Evolutionary conservation across 1,284 basidiomycete genomes (phyloP), one percentile per base, ranked within the genome.

Genomic region (Tausonia pullulans): DNA sequence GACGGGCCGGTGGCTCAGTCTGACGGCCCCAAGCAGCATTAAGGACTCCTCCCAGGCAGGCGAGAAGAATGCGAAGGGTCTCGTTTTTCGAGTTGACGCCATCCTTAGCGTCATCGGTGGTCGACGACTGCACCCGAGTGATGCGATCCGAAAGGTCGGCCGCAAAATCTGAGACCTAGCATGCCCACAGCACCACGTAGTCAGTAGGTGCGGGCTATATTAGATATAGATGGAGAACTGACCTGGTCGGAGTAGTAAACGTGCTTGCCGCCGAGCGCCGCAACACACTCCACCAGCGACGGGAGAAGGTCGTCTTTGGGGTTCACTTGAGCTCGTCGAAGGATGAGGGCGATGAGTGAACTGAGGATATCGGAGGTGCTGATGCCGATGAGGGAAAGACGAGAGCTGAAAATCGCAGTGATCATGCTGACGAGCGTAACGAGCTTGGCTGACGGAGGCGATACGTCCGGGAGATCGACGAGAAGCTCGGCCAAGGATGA

Each of bases 181-280:
- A 27, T 27, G 27, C 27, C 27, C 27, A 27, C 27, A 27, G 27
- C 27, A 27, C 27, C 27, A 27, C 27, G 27, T 27, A 27, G 27
- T 27, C 27, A 27, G 27, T 27, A 27, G 27, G 27, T 27, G 27
- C 27, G 27, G 27, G 27, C 27, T 27, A 27, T 27, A 27, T 27
- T 1, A 27, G 27, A 27, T 1, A 27, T 27, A 27, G 27, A 27
- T 27, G 27, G 27, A 27, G 27, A 27, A 27, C 91, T 90, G 68
- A 96, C 90, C 77, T 98, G 95, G 73, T 97, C 95, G 57, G 91
- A 88, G 74, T 97, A 97, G 79, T 96, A 95, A 63, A 95, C 85
- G 73, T 96, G 92, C 27, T 27, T 27, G 27, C 27, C 27, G 44
- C 88, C 88, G 16, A 98, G 80, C 0, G 90, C 88, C 4, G 27